These are phyloP conservation scores for Pichia sp. DNA, from an alignment of 1,139 yeast genomes.

Conservation along the genomic window DNA sequence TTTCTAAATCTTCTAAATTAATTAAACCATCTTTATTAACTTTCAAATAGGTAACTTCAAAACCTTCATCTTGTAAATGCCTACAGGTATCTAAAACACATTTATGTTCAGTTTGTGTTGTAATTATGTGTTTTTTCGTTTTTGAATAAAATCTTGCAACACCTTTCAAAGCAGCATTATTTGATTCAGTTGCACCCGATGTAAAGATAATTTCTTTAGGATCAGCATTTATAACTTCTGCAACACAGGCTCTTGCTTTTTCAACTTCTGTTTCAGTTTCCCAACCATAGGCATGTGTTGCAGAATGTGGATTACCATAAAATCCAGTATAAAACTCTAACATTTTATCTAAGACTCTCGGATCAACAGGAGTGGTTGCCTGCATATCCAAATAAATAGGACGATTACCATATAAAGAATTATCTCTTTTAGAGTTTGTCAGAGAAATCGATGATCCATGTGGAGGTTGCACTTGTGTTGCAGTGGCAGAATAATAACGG, in stretches of 20 bases:
- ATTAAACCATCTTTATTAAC: conserved; percentile 79
- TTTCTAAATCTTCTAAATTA: conserved; percentile 67
- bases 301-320: conserved; percentile 96
- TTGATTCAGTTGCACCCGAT: conserved; percentile 96
- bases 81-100: conserved; percentile 96
- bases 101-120: conserved; percentile 96
- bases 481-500: not conserved
- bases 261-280: conserved; percentile 94
- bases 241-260: conserved; percentile 73
- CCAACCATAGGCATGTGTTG: conserved; percentile 99
- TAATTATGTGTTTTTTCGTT: conserved; percentile 88
- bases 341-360: conserved; percentile 93
- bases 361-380: conserved; percentile 98
- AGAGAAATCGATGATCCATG: conserved; percentile 41
- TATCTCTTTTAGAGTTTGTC: conserved; percentile 42
- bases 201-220: conserved; percentile 96
- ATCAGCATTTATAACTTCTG: conserved; percentile 82
- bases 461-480: conserved; percentile 13
- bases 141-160: conserved; percentile 88
- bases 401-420: conserved; percentile 48
- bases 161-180: conserved; percentile 92
- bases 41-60: conserved; percentile 88
- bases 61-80: conserved; percentile 93
- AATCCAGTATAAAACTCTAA: conserved; percentile 85
- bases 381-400: conserved; percentile 94